These are phyloP conservation scores for Selenicereus undatus DNA, from an alignment of 148 eudicot genomes.

Conservation along the genomic window DNA sequence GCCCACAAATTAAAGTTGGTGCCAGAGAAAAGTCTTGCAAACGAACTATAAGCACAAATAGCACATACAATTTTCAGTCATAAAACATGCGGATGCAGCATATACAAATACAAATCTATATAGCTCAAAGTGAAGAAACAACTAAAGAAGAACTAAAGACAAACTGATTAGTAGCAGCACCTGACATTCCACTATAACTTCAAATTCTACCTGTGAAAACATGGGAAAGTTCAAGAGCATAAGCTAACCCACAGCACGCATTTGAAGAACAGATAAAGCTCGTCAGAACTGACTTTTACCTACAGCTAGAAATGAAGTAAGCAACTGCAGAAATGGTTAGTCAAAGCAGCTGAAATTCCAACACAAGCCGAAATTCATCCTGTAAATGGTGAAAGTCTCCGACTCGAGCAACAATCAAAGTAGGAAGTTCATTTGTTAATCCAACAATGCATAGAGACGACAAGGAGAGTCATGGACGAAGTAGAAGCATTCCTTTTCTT, in stretches of 20 bases:
- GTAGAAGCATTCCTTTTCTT: no score
- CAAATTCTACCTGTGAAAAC: constrained; percentile 33
- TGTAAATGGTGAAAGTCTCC: constrained; percentile 23
- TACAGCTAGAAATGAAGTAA: not conserved
- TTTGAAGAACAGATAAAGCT: not conserved
- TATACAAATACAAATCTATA: not conserved
- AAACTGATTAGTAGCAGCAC: not conserved
- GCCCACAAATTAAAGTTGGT: constrained; percentile 5
- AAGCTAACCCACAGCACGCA: not conserved
- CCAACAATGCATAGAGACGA: constrained; percentile 7
- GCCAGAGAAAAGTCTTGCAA: not conserved
- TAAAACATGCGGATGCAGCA: not conserved
- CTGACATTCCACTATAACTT: constrained; percentile 20
- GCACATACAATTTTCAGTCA: not conserved
- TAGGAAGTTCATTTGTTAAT: constrained; percentile 15
- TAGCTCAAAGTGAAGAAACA: not conserved
- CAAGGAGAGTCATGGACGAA: no score
- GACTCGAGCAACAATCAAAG: constrained; percentile 20
- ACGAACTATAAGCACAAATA: not conserved
- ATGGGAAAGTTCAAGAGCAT: constrained; percentile 5
- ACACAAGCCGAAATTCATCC: constrained; percentile 26
- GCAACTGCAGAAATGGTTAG: not conserved
- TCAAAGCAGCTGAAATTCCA: constrained; percentile 10
- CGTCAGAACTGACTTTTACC: not conserved
- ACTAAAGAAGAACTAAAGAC: constrained; percentile 1